Evolutionary conservation across 2,329 filamentous ascomycete species (phyloP).

Genomic region (Phaeosphaeriaceae sp.): DNA sequence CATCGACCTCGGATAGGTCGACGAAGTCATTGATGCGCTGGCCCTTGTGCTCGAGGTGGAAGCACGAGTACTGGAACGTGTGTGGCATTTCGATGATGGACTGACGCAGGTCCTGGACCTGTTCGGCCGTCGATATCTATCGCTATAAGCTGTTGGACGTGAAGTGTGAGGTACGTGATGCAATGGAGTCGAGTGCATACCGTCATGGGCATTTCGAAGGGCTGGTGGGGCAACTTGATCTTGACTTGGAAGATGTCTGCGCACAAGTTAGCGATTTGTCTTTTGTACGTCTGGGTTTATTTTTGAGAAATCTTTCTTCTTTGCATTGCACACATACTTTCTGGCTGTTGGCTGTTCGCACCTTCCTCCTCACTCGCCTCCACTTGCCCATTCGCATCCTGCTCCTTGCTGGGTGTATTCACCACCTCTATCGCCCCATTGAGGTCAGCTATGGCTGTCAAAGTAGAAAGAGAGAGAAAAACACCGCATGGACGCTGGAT

Average conservation of each 20-base stretch:
- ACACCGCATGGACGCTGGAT: not conserved
- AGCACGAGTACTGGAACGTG: constrained; percentile 97
- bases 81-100: constrained; percentile 91
- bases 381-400: constrained; percentile 24
- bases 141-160: constrained; percentile 36
- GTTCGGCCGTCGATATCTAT: constrained; percentile 89
- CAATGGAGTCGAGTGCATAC: constrained; percentile 54
- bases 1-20: constrained; percentile 86
- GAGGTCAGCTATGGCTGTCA: constrained; percentile 31
- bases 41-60: constrained; percentile 92
- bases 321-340: constrained; percentile 33
- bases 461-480: not conserved
- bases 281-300: not conserved
- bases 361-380: constrained; percentile 34
- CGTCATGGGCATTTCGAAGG: constrained; percentile 82
- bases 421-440: constrained; percentile 29
- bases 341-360: constrained; percentile 35
- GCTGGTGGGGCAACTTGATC: constrained; percentile 80
- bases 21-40: constrained; percentile 94
- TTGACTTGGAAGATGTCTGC: constrained; percentile 71
- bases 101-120: constrained; percentile 96
- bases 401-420: constrained; percentile 31
- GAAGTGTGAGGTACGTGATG: constrained; percentile 2
- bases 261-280: constrained; percentile 7
- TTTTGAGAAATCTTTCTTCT: not conserved